These are phyloP conservation scores for Fusarium graminum DNA, from an alignment of 2,329 filamentous ascomycete genomes.

Conservation along the genomic window DNA sequence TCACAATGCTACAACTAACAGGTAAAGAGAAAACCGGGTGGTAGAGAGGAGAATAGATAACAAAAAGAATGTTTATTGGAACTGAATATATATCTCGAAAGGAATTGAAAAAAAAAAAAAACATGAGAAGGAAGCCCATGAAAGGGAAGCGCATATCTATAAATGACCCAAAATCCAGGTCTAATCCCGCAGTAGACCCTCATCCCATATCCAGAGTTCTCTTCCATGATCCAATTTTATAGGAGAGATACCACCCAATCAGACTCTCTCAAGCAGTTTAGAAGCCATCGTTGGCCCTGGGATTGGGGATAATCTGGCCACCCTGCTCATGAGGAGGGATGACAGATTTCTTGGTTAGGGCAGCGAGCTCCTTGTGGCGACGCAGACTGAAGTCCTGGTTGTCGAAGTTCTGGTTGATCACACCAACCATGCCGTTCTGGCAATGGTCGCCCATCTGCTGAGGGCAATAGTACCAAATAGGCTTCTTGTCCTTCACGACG, in stretches of 20 bases:
- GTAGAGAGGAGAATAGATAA: background rate
- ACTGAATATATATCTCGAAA: conserved; percentile 15
- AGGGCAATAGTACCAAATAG: conserved; percentile 62
- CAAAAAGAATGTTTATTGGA: background rate
- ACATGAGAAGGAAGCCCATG: too few species aligned
- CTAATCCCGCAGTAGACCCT: too few species aligned
- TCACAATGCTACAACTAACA: background rate
- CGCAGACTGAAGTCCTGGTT: conserved; percentile 55
- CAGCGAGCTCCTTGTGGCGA: conserved; percentile 55
- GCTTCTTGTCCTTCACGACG: conserved; percentile 55
- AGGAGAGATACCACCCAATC: conserved; percentile 5
- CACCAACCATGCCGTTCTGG: conserved; percentile 63
- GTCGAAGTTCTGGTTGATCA: conserved; percentile 63
- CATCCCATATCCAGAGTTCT: background rate
- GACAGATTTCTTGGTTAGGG: conserved; percentile 48
- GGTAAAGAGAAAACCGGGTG: background rate
- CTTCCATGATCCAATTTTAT: background rate
- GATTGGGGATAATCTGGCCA: conserved; percentile 57
- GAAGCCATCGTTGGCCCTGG: conserved; percentile 58
- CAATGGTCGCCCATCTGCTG: conserved; percentile 60
- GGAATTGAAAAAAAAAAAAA: conserved; percentile 14
- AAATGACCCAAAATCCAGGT: background rate
- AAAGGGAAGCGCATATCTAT: conserved; percentile 4
- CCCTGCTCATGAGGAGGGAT: conserved; percentile 53
- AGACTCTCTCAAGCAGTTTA: conserved; percentile 14